Evolutionary conservation across 2,329 filamentous ascomycete genomes (phyloP).

Genomic region (Aspergillus floridensis): DNA sequence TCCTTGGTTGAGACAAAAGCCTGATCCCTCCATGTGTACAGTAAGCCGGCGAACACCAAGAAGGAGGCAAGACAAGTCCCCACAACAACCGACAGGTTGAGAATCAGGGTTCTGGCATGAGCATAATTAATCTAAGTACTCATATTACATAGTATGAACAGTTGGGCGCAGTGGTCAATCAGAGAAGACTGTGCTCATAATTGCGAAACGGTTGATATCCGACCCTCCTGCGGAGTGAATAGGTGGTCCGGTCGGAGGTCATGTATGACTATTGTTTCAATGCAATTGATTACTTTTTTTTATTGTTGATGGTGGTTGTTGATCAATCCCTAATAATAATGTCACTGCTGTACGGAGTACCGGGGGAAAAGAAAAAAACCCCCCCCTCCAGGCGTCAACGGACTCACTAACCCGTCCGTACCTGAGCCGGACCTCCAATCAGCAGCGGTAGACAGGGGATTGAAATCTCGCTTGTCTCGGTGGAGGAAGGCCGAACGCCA

Average conservation of each 20-base stretch:
- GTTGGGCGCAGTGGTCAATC: not conserved
- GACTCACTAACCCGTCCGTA: conserved; percentile 15
- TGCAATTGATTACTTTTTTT: not conserved
- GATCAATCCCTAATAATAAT: conserved; percentile 11
- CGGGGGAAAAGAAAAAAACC: conserved; percentile 14
- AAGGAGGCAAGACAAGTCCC: not conserved
- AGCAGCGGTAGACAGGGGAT: conserved; percentile 6
- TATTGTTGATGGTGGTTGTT: not conserved
- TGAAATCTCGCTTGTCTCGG: conserved; percentile 26
- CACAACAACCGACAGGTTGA: not conserved
- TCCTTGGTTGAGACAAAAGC: conserved; percentile 2
- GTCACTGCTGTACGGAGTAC: not conserved
- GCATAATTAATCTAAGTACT: not conserved
- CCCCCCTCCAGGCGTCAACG: conserved; percentile 16
- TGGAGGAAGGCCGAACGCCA: conserved; percentile 17
- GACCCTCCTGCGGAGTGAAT: not conserved
- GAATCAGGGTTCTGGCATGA: not conserved
- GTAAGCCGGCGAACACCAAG: not conserved
- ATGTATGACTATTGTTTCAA: not conserved
- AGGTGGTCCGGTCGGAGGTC: not conserved
- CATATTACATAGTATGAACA: not conserved
- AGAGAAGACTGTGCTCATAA: not conserved
- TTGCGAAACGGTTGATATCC: not conserved
- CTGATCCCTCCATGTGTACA: not conserved
- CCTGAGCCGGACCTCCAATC: conserved; percentile 22